phyloP scores from a whole-genome alignment of 2,329 filamentous ascomycete species.

The Dactylella cylindrospora region DNA sequence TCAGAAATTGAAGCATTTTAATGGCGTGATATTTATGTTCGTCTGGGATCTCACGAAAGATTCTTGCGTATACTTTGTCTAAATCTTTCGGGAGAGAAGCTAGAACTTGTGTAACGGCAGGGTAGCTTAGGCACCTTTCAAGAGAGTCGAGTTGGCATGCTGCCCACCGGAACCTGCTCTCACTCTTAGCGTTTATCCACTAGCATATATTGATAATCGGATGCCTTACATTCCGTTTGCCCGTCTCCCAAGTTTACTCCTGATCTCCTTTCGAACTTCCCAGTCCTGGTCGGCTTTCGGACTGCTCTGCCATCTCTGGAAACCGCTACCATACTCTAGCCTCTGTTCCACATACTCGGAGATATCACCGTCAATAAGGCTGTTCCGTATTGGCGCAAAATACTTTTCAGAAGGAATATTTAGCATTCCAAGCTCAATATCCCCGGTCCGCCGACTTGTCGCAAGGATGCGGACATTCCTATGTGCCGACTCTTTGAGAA shows the following conservation, averaged over 20 bases:
- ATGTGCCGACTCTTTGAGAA: not conserved
- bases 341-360: not conserved
- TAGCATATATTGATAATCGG: not conserved
- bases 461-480: not conserved
- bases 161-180: constrained; percentile 49
- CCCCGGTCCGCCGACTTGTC: not conserved
- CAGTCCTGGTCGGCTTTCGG: no score
- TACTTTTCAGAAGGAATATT: not conserved
- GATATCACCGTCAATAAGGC: constrained; percentile 10
- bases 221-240: constrained; percentile 50
- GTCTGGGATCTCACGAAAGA: constrained; percentile 46
- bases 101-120: constrained; percentile 36
- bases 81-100: constrained; percentile 44
- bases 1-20: constrained; percentile 49
- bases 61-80: constrained; percentile 48
- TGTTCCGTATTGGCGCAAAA: not conserved
- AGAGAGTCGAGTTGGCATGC: constrained; percentile 50
- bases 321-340: constrained; percentile 41
- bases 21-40: constrained; percentile 44
- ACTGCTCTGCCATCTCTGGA: constrained; percentile 50
- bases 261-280: constrained; percentile 36
- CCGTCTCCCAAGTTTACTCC: constrained; percentile 21
- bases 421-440: not conserved
- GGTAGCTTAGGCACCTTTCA: constrained; percentile 42
- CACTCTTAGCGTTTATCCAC: constrained; percentile 12